A percentile compares a stretch with the other conserved stretches of the same genome.
These are phyloP conservation scores for Fagopyrum tataricum DNA, from an alignment of 148 eudicot genomes.

Conservation along the genomic window DNA sequence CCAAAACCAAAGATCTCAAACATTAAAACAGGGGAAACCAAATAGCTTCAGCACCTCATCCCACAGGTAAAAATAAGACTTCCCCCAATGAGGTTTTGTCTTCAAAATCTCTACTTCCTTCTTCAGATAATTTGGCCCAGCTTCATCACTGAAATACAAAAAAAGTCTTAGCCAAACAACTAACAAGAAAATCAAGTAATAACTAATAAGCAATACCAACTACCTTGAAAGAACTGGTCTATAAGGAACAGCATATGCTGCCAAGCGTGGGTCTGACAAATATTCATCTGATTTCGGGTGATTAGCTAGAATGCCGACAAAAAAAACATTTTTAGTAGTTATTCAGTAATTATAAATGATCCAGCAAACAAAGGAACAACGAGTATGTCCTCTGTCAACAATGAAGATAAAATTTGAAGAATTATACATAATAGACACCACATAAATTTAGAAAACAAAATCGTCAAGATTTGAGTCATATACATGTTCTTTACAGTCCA, in stretches of 20 bases:
- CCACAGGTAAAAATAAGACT: constrained; percentile 97
- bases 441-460: not conserved
- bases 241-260: constrained; percentile 98
- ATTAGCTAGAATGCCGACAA: constrained; percentile 49
- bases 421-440: not conserved
- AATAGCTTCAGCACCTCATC: constrained; percentile 64
- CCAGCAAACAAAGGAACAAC: not conserved
- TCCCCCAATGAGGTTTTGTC: constrained; percentile 79
- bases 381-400: not conserved
- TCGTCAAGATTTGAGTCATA: not conserved
- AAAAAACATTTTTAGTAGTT: not conserved
- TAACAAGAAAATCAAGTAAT: constrained; percentile 9
- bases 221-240: constrained; percentile 68
- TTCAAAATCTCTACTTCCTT: constrained; percentile 68
- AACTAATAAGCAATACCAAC: constrained; percentile 16
- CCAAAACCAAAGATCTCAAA: not conserved
- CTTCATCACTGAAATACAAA: constrained; percentile 56
- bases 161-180: constrained; percentile 2
- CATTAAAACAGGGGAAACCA: not conserved
- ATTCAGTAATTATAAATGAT: not conserved
- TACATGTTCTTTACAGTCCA: not conserved
- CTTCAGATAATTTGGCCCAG: constrained; percentile 58
- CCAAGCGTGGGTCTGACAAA: constrained; percentile 81
- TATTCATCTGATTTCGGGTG: constrained; percentile 97
- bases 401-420: not conserved